Base-by-base conservation (phyloP, 2,329 filamentous ascomycete species). In the Talaromyces sp. region DNA sequence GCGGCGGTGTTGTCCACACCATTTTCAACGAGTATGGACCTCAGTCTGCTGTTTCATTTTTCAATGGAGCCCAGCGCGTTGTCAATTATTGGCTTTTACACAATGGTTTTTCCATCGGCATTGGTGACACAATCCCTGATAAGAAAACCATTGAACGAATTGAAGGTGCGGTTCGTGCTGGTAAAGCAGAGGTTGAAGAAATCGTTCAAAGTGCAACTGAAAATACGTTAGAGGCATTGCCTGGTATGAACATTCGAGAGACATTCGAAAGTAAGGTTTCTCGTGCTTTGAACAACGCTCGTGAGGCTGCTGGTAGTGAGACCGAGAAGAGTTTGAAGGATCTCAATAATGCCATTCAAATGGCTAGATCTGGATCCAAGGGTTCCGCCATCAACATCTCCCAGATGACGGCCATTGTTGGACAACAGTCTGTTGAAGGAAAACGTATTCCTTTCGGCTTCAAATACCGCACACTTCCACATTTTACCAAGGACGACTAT, bases 401-500 rank as follows among this genome's bases (percentile, higher is more conserved):
- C 16, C 95, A 99, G 80, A 99, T 99, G 95, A 96, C 93, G 68
- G 95, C 95, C 31, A 87, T 98, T 69, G 96, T 99, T 66, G 95
- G 96, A 70, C 95, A 99, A 77, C 96, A 99, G 77, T 96, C 96
- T 69, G 93, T 99, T 9, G 95, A 99, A 81, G 96, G 95, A 73
- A 97, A 97, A 81, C 95, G 95, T 83, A 97, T 99, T 82, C 95
- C 95, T 0, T 99, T 97, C 74, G 95, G 96, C 24, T 99, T 99
- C 87, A 97, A 98, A 77, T 98, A 99, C 77, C 89, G 95, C 61
- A 97, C 95, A 0, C 82, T 99, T 66, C 95, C 95, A 3, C 95
- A 99, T 79, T 99, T 99, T 79, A 97, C 95, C 69, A 99, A 99
- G 83, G 96, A 99, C 72, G 96, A 99, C 77, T 99, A 98, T 78